Evolutionary conservation across 2,329 filamentous ascomycete genomes (phyloP), one percentile per base, ranked within the genome.

Genomic region (Cyphellophora europaea): DNA sequence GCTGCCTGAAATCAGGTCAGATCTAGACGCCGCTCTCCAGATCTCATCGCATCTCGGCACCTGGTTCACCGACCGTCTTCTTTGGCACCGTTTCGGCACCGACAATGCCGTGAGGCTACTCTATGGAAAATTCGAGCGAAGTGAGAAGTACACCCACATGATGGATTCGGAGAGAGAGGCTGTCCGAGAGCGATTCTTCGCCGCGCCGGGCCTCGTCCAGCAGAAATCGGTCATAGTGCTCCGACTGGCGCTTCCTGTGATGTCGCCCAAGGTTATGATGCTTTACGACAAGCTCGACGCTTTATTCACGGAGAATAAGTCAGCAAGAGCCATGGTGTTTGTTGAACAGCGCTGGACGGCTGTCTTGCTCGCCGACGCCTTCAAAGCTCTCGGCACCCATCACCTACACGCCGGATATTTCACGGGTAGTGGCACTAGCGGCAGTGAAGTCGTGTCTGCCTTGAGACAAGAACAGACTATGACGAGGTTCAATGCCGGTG

Each of bases 51-150:
- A 81, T 27, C 66, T 96, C 3, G 91, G 91, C 1, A 60, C 70
- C 3, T 96, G 91, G 89, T 84, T 82, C 47, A 77, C 86, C 1
- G 87, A 98, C 52, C 68, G 77, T 33, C 78, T 85, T 38, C 94
- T 87, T 87, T 66, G 72, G 35, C 70, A 85, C 19, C 72, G 74
- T 10, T 65, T 93, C 14, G 68, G 70, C 4, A 37, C 41, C 13
- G 30, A 35, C 1, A 17, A 23, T 12, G 8, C n/a, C n/a, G 21
- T 25, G 8, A 8, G 21, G 8, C 8, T n/a, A 8, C 27, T 42
- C 16, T 27, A 39, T 29, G 28, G 21, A 25, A 42, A 43, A 21
- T 40, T 43, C n/a, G 44, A 45, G 27, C 39, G 37, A 14, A 40
- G 34, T 19, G 25, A 11, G 21, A 30, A 34, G 5, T 43, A 45